phyloP scores from a whole-genome alignment of 257 asterid genomes.

The Lantana camara region DNA sequence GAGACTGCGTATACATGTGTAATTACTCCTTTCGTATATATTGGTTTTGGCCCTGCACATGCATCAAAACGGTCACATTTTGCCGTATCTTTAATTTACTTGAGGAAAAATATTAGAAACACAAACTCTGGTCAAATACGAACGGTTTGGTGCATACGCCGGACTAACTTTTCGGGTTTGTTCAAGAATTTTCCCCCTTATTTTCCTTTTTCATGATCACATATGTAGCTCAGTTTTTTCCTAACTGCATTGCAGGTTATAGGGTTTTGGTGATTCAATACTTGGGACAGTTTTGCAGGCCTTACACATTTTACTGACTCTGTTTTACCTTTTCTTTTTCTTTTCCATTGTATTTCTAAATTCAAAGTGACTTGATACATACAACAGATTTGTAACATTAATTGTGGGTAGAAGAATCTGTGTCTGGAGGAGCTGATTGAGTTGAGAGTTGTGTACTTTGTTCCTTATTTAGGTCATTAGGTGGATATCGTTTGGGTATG shows the following conservation, averaged over 20 bases:
- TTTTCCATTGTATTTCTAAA: background rate
- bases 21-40: too few species aligned
- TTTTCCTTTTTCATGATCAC: too few species aligned
- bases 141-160: too few species aligned
- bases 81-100: too few species aligned
- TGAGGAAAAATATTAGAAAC: too few species aligned
- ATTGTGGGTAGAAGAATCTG: constrained; percentile 6
- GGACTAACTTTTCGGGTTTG: background rate
- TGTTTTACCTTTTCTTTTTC: background rate
- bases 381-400: constrained; percentile 20
- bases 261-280: constrained; percentile 22
- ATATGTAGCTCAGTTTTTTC: constrained; percentile 17
- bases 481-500: too few species aligned
- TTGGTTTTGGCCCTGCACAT: too few species aligned
- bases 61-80: too few species aligned
- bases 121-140: too few species aligned
- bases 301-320: constrained; percentile 5
- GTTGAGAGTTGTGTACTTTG: background rate
- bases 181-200: too few species aligned
- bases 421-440: constrained; percentile 17
- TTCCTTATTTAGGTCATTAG: too few species aligned
- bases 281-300: constrained; percentile 14
- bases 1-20: too few species aligned
- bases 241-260: constrained; percentile 16
- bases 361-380: background rate